Evolutionary conservation across 1,284 basidiomycete species (phyloP).

Genomic region (Pseudozyma sp.): DNA sequence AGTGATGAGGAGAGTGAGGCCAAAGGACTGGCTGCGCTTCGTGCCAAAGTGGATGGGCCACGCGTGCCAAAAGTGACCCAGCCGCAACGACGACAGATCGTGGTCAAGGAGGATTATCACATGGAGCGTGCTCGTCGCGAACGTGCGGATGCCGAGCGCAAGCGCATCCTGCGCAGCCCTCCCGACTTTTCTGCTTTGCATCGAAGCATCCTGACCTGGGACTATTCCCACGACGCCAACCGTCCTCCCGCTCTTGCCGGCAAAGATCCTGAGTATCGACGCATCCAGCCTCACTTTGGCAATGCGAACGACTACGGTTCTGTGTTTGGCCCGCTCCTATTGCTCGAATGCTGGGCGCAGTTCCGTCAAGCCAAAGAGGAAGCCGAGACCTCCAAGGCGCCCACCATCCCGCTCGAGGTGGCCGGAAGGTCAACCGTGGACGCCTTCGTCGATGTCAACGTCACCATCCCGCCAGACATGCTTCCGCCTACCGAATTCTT

Average conservation of each 20-base stretch:
- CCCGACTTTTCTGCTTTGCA: conserved; percentile 86
- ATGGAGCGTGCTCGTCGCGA: conserved; percentile 46
- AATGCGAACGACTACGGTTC: conserved; percentile 79
- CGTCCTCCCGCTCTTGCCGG: conserved; percentile 73
- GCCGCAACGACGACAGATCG: conserved; percentile 76
- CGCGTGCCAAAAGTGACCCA: conserved; percentile 70
- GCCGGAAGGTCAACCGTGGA: conserved; percentile 53
- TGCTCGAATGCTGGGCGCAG: conserved; percentile 93
- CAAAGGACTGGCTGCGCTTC: conserved; percentile 74
- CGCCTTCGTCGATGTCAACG: conserved; percentile 52
- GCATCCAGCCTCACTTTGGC: conserved; percentile 75
- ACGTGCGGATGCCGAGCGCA: conserved; percentile 53
- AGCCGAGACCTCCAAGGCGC: conserved; percentile 69
- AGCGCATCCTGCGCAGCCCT: conserved; percentile 78
- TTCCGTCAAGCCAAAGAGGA: conserved; percentile 80
- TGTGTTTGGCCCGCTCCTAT: conserved; percentile 86
- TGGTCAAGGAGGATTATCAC: conserved; percentile 74
- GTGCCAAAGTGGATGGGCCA: conserved; percentile 34
- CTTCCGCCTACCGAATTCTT: conserved; percentile 30
- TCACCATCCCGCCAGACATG: conserved; percentile 36
- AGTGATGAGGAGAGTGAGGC: conserved; percentile 73
- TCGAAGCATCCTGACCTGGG: conserved; percentile 85
- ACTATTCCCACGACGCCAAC: conserved; percentile 78
- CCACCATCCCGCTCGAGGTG: conserved; percentile 45
- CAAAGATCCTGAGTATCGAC: conserved; percentile 32